Percentiles rank a stretch among this genome's conserved stretches.
Conservation (phyloP, 768 basidiomycete genomes). For the Suillus discolor region DNA sequence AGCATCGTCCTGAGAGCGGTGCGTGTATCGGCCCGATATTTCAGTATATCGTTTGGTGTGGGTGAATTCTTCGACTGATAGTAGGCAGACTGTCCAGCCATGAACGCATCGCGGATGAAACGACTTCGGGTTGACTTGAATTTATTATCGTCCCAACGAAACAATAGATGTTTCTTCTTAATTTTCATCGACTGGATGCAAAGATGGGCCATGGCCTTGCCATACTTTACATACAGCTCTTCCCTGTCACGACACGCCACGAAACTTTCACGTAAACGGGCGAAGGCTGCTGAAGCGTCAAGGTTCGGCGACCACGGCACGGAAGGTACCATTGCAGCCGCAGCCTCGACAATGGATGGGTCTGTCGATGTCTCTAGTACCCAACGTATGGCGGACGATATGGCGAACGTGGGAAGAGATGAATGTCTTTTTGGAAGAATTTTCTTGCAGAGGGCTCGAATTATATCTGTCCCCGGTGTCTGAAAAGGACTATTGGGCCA, state of each 20-base stretch:
- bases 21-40: background rate
- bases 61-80: background rate
- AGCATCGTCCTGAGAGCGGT: background rate
- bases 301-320: background rate
- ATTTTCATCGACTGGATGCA: background rate
- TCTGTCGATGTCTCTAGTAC: background rate
- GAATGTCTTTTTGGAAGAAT: no score
- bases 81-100: background rate
- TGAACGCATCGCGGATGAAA: background rate
- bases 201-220: background rate
- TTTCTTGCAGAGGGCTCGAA: no score
- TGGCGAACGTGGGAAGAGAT: no score
- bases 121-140: background rate
- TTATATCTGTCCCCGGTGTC: no score
- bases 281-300: background rate
- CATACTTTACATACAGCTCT: background rate
- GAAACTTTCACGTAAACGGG: background rate
- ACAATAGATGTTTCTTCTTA: accelerated
- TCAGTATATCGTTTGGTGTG: background rate
- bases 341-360: background rate
- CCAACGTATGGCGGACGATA: no score
- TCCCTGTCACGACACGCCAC: background rate
- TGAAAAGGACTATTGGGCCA: no score
- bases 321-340: background rate
- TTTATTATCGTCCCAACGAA: background rate